Evolutionary conservation across 257 asterid genomes (phyloP).

Genomic region (Petrea volubilis): DNA sequence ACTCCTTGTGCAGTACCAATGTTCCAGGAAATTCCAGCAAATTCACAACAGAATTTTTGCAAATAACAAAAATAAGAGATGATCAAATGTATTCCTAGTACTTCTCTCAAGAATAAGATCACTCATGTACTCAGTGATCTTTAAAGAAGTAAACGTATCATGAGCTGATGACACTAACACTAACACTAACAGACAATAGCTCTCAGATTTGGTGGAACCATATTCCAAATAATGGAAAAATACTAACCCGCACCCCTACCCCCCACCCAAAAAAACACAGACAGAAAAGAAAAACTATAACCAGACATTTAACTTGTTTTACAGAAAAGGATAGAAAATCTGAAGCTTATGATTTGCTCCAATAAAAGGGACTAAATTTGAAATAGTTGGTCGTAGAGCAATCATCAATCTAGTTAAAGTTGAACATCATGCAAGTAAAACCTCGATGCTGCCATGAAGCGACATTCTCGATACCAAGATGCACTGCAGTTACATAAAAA

Average conservation of each 20-base stretch:
- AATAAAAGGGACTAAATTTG: background rate
- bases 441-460: background rate
- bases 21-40: background rate
- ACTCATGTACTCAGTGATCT: background rate
- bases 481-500: background rate
- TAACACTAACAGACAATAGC: too few species aligned
- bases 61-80: background rate
- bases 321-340: background rate
- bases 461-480: background rate
- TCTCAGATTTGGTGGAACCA: background rate
- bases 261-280: too few species aligned
- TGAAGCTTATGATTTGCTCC: background rate
- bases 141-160: background rate
- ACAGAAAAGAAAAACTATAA: too few species aligned
- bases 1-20: background rate
- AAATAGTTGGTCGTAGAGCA: background rate
- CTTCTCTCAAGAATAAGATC: conserved; percentile 4
- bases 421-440: background rate
- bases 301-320: background rate
- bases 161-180: background rate
- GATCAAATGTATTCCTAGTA: background rate
- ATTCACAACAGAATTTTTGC: background rate
- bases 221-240: background rate
- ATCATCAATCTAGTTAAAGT: background rate
- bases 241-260: too few species aligned